phyloP scores from a whole-genome alignment of 148 eudicot species.

The Silene latifolia region DNA sequence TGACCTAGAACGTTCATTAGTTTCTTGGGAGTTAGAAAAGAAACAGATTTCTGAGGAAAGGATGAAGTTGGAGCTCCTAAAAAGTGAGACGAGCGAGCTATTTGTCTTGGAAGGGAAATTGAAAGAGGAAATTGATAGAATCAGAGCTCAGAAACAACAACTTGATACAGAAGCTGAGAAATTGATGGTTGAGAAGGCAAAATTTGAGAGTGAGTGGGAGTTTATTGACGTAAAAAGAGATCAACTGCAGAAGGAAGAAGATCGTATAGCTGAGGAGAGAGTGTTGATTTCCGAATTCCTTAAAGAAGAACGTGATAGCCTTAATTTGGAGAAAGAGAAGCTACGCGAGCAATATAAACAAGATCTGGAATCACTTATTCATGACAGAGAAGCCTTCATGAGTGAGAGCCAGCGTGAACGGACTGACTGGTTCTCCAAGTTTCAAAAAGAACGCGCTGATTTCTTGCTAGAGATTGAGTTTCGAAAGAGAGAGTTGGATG shows the following conservation, averaged over 20 bases:
- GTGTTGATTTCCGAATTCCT: slow-evolving; percentile 46
- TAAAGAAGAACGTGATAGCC: slow-evolving; percentile 74
- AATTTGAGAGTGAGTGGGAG: slow-evolving; percentile 90
- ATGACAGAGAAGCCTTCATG: slow-evolving; percentile 64
- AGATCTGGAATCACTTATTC: slow-evolving; percentile 65
- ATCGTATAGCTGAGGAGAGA: slow-evolving; percentile 68
- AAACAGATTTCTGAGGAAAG: slow-evolving; percentile 48
- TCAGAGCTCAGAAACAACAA: slow-evolving; percentile 71
- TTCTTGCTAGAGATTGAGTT: slow-evolving; percentile 69
- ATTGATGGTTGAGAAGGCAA: slow-evolving; percentile 65
- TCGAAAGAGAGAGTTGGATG: slow-evolving; percentile 72
- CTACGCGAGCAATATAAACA: slow-evolving; percentile 61
- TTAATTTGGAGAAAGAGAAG: slow-evolving; percentile 68
- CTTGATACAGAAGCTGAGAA: slow-evolving; percentile 78
- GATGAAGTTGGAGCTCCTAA: slow-evolving; percentile 60
- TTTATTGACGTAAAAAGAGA: slow-evolving; percentile 80
- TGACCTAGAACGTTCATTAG: slow-evolving; percentile 45
- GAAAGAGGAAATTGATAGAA: slow-evolving; percentile 83
- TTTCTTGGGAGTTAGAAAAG: slow-evolving; percentile 50
- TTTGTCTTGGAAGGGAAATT: slow-evolving; percentile 61
- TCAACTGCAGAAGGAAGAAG: slow-evolving; percentile 65
- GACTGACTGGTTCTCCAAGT: slow-evolving; percentile 70
- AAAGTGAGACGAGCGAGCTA: slow-evolving; percentile 69
- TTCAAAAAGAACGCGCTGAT: slow-evolving; percentile 81
- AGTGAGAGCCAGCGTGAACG: slow-evolving; percentile 71